Evolutionary conservation across 768 basidiomycete species (phyloP), one percentile per base, ranked within the genome.

Genomic region (Mycena indigotica): DNA sequence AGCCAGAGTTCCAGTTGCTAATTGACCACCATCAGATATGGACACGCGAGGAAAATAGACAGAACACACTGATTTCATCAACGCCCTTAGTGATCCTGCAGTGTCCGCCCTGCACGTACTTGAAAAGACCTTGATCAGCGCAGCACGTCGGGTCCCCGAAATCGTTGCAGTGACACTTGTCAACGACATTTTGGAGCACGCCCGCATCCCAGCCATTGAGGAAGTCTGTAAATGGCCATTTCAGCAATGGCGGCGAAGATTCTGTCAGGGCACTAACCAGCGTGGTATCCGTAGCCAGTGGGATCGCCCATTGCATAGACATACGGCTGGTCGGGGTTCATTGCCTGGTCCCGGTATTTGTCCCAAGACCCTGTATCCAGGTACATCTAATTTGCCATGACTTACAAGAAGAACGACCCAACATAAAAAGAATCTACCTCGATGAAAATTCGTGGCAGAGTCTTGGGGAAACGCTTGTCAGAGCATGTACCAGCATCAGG

Each of bases 401-500:
- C 19, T n/a, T 13, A 5, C 8, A 41, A 15, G 29, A 13, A 24
- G 29, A 21, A 6, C 12, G n/a, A 23, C 15, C 23, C 21, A 3
- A 16, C 6, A 28, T 3, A 19, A 2, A 17, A 2, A 26, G 30
- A 48, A 45, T 54, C 35, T 19, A 72, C 73, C 68, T 77, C 79
- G 56, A 75, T 70, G 53, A 79, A 80, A 28, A 80, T 75, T 15
- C 77, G 72, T 2, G 78, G 78, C 23, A 79, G 51, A 0, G 73
- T 75, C 1, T 73, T 50, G 6, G 77, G 77, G 55, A 70, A 78
- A 2, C 58, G 57, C 13, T 75, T 66, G 56, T 74, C 72, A n/a
- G 48, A 60, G 58, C 78, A 78, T 3, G 73, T 73, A 1, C 78
- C 77, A 56, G 66, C 72, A 56, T 77, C 76, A 2, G 76, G 75